Evolutionary conservation across 2,329 filamentous ascomycete species (phyloP).

Genomic region (Podosphaera aphanis): DNA sequence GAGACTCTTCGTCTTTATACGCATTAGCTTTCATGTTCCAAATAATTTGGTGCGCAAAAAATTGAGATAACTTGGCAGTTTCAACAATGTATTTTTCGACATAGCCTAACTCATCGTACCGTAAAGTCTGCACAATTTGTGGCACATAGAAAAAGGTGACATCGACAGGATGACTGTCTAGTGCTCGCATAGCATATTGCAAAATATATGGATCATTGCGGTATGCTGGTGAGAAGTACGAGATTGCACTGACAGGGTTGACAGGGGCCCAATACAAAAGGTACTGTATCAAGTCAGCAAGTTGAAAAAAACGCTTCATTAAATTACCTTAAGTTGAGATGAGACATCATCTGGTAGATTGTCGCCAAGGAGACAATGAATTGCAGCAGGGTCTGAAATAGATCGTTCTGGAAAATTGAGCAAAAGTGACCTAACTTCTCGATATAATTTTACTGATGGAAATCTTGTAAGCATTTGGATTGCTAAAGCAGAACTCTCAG

Average conservation of each 20-base stretch:
- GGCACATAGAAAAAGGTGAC: slow-evolving; percentile 98
- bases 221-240: slow-evolving; percentile 79
- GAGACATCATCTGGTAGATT: slow-evolving; percentile 56
- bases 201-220: slow-evolving; percentile 79
- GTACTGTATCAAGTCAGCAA: slow-evolving; percentile 31
- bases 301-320: neutral
- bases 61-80: slow-evolving; percentile 88
- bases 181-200: slow-evolving; percentile 85
- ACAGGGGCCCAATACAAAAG: slow-evolving; percentile 81
- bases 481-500: slow-evolving; percentile 64
- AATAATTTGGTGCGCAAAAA: slow-evolving; percentile 97
- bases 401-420: slow-evolving; percentile 68
- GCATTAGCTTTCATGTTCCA: slow-evolving; percentile 99
- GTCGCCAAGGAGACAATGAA: slow-evolving; percentile 60
- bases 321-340: slow-evolving; percentile 57
- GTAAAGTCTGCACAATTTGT: slow-evolving; percentile 84
- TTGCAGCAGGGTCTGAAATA: slow-evolving; percentile 54
- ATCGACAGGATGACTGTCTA: slow-evolving; percentile 89
- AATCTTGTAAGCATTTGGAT: slow-evolving; percentile 66
- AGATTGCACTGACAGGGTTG: slow-evolving; percentile 80
- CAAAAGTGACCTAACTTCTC: slow-evolving; percentile 57
- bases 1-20: slow-evolving; percentile 87
- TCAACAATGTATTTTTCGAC: slow-evolving; percentile 92
- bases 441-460: slow-evolving; percentile 45
- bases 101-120: slow-evolving; percentile 82